Evolutionary conservation across 306 rosid species (phyloP).

Genomic region (Quercus dentata): DNA sequence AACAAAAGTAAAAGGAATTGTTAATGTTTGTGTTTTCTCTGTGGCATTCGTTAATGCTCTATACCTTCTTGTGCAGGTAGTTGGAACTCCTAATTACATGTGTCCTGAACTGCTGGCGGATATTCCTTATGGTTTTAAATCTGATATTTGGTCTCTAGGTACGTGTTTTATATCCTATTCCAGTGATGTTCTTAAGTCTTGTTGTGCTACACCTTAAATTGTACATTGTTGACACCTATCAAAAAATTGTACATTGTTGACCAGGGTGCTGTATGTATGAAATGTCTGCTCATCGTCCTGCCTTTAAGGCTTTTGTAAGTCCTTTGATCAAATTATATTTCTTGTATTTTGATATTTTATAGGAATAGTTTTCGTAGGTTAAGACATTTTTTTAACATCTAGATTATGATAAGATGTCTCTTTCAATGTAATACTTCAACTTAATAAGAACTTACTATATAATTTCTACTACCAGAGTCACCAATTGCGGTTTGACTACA

Average conservation of each 20-base stretch:
- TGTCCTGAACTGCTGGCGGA: conserved; percentile 99
- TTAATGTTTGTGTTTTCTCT: not conserved
- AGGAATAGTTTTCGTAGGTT: not conserved
- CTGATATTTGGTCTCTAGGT: conserved; percentile 99
- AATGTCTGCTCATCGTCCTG: conserved; percentile 99
- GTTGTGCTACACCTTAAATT: conserved; percentile 32
- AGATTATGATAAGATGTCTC: not conserved
- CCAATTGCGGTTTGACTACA: not conserved
- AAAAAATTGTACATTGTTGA: conserved; percentile 21
- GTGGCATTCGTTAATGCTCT: not conserved
- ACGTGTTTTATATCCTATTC: conserved; percentile 24
- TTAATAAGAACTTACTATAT: not conserved
- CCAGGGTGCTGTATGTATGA: conserved; percentile 97
- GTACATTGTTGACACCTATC: conserved; percentile 8
- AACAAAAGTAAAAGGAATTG: not conserved
- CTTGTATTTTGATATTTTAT: conserved; percentile 5
- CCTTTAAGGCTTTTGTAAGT: conserved; percentile 98
- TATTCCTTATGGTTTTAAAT: conserved; percentile 98
- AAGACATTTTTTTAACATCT: not conserved
- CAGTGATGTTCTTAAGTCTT: not conserved
- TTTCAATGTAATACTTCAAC: not conserved
- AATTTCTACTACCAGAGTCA: not conserved
- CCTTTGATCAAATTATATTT: conserved; percentile 10
- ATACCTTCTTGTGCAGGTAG: conserved; percentile 57
- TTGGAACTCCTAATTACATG: conserved; percentile 99